These are phyloP conservation scores for Eruca vesicaria DNA, from an alignment of 441 rosid genomes.

Conservation along the genomic window DNA sequence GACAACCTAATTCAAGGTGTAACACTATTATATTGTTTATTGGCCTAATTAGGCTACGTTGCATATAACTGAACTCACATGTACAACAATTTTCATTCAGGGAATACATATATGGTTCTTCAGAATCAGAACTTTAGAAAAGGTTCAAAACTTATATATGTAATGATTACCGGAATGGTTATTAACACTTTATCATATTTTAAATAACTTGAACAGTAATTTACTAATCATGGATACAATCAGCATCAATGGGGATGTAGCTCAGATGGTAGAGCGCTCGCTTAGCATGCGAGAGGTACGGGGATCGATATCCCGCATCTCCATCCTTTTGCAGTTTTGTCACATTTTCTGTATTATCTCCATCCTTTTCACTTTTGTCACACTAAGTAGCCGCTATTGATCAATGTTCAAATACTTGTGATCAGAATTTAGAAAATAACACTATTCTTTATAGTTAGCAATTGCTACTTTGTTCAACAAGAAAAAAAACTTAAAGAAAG, in stretches of 20 bases:
- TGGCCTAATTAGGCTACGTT: conserved; percentile 22
- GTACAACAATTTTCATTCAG: neutral
- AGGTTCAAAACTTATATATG: neutral
- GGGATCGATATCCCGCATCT: conserved; percentile 85
- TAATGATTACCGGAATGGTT: neutral
- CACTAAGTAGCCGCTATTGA: neutral
- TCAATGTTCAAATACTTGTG: neutral
- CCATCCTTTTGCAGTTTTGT: conserved; percentile 29
- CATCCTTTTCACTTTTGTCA: neutral
- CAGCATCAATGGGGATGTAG: conserved; percentile 63
- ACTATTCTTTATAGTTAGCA: neutral
- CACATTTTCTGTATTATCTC: too few relatives aligned
- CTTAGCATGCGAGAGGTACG: conserved; percentile 99
- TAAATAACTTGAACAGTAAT: too few relatives aligned
- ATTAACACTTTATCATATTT: neutral
- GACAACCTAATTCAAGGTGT: conserved; percentile 31
- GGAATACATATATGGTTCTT: neutral
- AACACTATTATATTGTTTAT: conserved; percentile 19
- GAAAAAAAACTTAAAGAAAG: neutral
- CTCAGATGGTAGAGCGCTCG: conserved; percentile 99
- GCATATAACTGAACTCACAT: conserved; percentile 14
- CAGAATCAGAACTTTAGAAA: neutral
- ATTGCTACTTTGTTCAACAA: conserved; percentile 13
- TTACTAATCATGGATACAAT: too few relatives aligned
- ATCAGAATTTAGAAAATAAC: neutral